Evolutionary conservation across 2,329 filamentous ascomycete species (phyloP).

Genomic region (Aureobasidium pullulans): DNA sequence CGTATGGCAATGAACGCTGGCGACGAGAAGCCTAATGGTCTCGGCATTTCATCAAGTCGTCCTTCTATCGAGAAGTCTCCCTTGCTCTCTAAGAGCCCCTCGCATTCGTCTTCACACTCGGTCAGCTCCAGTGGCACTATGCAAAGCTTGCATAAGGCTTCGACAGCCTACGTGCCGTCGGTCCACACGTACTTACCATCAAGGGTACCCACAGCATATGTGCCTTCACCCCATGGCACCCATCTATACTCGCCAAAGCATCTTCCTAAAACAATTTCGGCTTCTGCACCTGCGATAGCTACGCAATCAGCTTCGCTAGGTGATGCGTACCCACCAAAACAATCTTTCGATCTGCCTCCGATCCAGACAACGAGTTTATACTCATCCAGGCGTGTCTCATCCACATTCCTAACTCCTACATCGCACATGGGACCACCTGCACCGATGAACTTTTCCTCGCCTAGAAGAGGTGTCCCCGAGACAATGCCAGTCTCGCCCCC

Average conservation of each 20-base stretch:
- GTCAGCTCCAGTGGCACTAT: background rate
- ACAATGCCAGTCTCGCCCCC: background rate
- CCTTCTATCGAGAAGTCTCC: background rate
- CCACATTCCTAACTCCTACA: background rate
- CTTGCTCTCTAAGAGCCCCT: background rate
- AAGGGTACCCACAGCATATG: background rate
- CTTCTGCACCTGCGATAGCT: background rate
- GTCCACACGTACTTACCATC: background rate
- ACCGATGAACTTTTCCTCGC: background rate
- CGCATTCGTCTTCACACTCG: background rate
- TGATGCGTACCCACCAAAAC: background rate
- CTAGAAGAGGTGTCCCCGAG: background rate
- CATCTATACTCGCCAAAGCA: constrained; percentile 1
- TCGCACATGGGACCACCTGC: background rate
- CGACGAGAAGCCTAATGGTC: background rate
- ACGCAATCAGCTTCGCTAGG: background rate
- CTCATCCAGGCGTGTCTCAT: background rate
- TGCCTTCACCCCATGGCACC: background rate
- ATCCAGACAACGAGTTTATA: background rate
- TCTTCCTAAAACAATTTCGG: background rate
- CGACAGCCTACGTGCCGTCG: background rate
- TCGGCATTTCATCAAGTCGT: background rate
- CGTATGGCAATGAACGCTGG: background rate
- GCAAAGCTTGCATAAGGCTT: background rate
- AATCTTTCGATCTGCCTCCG: background rate